phyloP scores from a whole-genome alignment of 1,284 basidiomycete species.

The Trametes polyzona region DNA sequence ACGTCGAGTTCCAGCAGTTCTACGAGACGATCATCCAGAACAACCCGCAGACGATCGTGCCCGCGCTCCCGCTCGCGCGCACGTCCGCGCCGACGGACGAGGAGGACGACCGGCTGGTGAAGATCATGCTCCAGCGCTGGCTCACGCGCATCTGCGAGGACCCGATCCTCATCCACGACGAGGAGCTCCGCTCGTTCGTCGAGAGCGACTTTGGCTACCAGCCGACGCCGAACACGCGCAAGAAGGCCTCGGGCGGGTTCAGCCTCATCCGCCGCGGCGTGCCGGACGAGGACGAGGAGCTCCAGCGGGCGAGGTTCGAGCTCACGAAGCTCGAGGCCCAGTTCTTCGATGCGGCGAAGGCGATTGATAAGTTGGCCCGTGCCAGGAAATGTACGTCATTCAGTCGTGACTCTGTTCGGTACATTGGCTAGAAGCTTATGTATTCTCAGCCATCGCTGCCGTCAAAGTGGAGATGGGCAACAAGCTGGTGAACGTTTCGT shows the following conservation, averaged over 20 bases:
- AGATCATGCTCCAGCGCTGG: slow-evolving; percentile 93
- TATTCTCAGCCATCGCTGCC: slow-evolving; percentile 64
- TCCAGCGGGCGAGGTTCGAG: slow-evolving; percentile 87
- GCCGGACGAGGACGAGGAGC: slow-evolving; percentile 83
- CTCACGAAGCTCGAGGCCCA: slow-evolving; percentile 88
- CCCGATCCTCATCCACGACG: slow-evolving; percentile 82
- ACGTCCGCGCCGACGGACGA: slow-evolving; percentile 95
- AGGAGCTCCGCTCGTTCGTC: slow-evolving; percentile 90
- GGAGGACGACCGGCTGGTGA: slow-evolving; percentile 93
- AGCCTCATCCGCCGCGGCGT: slow-evolving; percentile 71
- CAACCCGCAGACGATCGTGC: slow-evolving; percentile 90
- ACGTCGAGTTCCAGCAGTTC: slow-evolving; percentile 90
- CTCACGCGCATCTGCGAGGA: slow-evolving; percentile 89
- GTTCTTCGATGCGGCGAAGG: slow-evolving; percentile 87
- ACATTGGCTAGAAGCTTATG: not conserved
- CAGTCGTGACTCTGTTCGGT: not conserved
- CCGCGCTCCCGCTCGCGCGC: slow-evolving; percentile 88
- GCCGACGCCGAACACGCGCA: slow-evolving; percentile 74
- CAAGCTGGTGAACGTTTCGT: slow-evolving; percentile 85
- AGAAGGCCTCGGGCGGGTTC: slow-evolving; percentile 71
- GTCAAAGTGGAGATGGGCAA: slow-evolving; percentile 88
- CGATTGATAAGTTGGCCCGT: slow-evolving; percentile 81
- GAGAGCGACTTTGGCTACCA: slow-evolving; percentile 96
- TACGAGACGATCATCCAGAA: slow-evolving; percentile 83
- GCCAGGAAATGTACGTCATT: slow-evolving; percentile 72